Evolutionary conservation across 164 flowering plant species (phyloP).

Genomic region (Stephania yunnanensis): DNA sequence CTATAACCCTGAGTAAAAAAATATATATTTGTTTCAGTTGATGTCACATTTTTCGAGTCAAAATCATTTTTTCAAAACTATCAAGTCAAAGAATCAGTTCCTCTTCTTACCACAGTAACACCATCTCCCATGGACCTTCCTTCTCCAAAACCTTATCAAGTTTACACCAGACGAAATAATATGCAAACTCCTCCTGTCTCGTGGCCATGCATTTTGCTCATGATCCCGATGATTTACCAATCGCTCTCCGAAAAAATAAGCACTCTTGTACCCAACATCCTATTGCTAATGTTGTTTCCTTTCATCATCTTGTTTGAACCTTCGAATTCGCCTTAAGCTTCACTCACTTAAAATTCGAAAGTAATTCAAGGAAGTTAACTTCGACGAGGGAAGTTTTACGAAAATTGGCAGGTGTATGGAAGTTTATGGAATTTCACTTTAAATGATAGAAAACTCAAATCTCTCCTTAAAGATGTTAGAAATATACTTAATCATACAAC

Average conservation of each 20-base stretch:
- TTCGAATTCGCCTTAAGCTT: too few species aligned
- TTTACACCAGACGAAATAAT: neutral
- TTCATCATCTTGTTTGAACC: neutral
- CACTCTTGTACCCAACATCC: neutral
- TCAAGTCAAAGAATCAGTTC: neutral
- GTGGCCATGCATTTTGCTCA: neutral
- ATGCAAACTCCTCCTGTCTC: neutral
- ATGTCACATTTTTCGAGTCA: slow-evolving; percentile 1
- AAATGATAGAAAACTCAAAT: too few species aligned
- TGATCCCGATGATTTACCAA: neutral
- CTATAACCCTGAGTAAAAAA: neutral
- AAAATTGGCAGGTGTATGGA: too few species aligned
- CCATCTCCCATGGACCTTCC: neutral
- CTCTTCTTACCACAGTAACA: neutral
- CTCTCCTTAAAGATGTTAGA: too few species aligned
- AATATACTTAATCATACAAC: too few species aligned
- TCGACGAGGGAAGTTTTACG: too few species aligned
- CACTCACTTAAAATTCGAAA: too few species aligned
- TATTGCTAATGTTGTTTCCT: slow-evolving; percentile 7
- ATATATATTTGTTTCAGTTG: neutral
- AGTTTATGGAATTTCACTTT: too few species aligned
- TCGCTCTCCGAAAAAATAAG: neutral
- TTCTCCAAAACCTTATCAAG: neutral
- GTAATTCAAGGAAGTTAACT: too few species aligned
- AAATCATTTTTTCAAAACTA: neutral